Evolutionary conservation across 257 asterid genomes (phyloP).

Genomic region (Solanum microdontum): DNA sequence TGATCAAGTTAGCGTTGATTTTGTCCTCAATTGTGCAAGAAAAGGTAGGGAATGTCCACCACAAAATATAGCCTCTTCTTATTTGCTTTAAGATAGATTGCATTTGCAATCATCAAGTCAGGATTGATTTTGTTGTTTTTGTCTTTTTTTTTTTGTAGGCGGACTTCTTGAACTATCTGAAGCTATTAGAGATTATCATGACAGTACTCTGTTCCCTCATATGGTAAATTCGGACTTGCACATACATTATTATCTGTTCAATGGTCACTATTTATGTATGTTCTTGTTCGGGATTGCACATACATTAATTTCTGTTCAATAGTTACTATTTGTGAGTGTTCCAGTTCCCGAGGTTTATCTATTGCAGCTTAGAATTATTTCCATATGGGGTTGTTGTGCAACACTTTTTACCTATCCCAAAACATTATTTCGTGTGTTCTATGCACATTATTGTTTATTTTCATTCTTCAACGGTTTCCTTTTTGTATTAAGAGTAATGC

Average conservation of each 20-base stretch:
- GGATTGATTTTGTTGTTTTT: not conserved
- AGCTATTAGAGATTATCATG: slow-evolving; percentile 90
- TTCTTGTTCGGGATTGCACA: not conserved
- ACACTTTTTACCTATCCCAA: not conserved
- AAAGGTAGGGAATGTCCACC: slow-evolving; percentile 41
- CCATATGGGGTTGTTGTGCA: not conserved
- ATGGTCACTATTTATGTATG: not conserved
- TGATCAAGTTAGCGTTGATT: slow-evolving; percentile 93
- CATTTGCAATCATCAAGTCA: not conserved
- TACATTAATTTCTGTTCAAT: not conserved
- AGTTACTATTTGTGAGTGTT: not conserved
- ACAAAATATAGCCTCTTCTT: not conserved
- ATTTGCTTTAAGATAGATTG: not conserved
- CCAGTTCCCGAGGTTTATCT: not conserved
- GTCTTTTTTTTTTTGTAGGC: slow-evolving; percentile 33
- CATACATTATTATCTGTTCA: not conserved
- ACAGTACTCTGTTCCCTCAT: slow-evolving; percentile 66
- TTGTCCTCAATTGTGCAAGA: slow-evolving; percentile 77
- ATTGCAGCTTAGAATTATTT: not conserved
- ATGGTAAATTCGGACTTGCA: slow-evolving; percentile 41
- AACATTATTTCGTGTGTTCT: not conserved
- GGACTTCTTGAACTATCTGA: slow-evolving; percentile 85
- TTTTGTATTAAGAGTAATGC: slow-evolving; percentile 53
- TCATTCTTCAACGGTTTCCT: slow-evolving; percentile 1
- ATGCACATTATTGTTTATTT: not conserved